These are phyloP conservation scores for Thermothelomyces thermophilus DNA, from an alignment of 2,329 filamentous ascomycete genomes.

Conservation along the genomic window DNA sequence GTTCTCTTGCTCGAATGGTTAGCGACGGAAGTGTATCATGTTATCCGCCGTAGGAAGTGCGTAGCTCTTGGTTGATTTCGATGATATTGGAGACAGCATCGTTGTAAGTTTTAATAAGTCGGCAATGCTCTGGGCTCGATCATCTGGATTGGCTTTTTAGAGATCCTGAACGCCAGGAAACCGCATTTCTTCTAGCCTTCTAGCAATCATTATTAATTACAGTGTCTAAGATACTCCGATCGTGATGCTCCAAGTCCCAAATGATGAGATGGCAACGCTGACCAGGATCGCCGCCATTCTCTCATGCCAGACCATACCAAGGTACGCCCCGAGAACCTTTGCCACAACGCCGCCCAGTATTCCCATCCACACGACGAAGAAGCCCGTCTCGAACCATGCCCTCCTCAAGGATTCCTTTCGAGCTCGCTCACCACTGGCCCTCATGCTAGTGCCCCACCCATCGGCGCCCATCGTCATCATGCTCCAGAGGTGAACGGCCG, in stretches of 20 bases:
- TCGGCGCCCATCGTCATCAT: slow-evolving; percentile 17
- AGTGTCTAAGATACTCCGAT: slow-evolving; percentile 9
- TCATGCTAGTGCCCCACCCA: slow-evolving; percentile 16
- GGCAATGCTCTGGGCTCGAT: too few species aligned
- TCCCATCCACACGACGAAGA: slow-evolving; percentile 17
- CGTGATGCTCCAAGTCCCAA: slow-evolving; percentile 10
- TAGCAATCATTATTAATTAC: not conserved
- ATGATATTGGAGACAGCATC: too few species aligned
- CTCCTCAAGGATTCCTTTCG: slow-evolving; percentile 10
- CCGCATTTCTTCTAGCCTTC: too few species aligned
- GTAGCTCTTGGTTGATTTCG: too few species aligned
- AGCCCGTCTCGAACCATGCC: slow-evolving; percentile 15
- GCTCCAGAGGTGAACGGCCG: slow-evolving; percentile 16
- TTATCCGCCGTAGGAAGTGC: too few species aligned
- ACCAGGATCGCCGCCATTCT: slow-evolving; percentile 3
- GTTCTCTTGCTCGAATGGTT: too few species aligned
- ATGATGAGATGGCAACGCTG: not conserved
- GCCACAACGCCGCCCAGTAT: slow-evolving; percentile 9
- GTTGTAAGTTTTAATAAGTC: too few species aligned
- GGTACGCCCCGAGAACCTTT: slow-evolving; percentile 3
- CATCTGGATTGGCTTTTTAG: too few species aligned
- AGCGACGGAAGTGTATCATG: too few species aligned
- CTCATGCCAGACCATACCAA: slow-evolving; percentile 8
- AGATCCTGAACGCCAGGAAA: too few species aligned
- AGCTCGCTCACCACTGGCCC: slow-evolving; percentile 13